Conservation (phyloP, 768 basidiomycete species). For the Neoboletus brunneissimus region DNA sequence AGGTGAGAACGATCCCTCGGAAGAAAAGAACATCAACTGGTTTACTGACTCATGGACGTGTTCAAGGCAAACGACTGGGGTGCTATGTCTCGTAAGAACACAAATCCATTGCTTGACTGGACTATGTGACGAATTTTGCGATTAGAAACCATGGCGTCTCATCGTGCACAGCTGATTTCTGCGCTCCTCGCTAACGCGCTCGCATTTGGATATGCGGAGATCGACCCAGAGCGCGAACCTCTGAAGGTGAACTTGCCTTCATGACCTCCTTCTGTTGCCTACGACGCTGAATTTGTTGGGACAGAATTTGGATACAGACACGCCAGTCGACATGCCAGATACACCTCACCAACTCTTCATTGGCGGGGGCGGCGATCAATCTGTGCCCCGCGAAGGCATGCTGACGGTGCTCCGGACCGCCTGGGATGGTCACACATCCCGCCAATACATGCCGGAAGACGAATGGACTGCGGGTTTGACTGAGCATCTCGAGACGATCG, state of each 20-base stretch:
- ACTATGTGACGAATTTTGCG: not conserved
- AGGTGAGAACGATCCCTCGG: constrained; percentile 34
- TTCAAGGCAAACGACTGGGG: constrained; percentile 63
- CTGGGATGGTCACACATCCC: constrained; percentile 19
- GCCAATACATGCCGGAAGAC: constrained; percentile 22
- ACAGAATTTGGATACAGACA: constrained; percentile 54
- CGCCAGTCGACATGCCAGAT: constrained; percentile 38
- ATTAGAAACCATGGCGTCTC: constrained; percentile 47
- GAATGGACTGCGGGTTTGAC: constrained; percentile 42
- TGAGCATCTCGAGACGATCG: constrained; percentile 37
- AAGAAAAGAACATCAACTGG: not conserved
- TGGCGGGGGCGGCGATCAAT: constrained; percentile 15
- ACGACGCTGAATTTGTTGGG: not conserved
- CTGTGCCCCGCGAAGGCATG: constrained; percentile 12
- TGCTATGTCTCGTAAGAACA: constrained; percentile 52
- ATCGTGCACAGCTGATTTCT: constrained; percentile 44
- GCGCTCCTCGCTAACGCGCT: constrained; percentile 47
- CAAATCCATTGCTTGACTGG: no score
- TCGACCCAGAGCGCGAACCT: constrained; percentile 45
- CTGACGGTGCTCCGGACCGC: constrained; percentile 12
- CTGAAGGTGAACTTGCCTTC: constrained; percentile 40
- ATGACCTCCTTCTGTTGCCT: rapidly evolving
- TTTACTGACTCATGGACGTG: not conserved
- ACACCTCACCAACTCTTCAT: constrained; percentile 37
- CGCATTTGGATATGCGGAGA: constrained; percentile 44